These are phyloP conservation scores for Rosa hybrid DNA, from an alignment of 331 rosid species.

Conservation along the genomic window DNA sequence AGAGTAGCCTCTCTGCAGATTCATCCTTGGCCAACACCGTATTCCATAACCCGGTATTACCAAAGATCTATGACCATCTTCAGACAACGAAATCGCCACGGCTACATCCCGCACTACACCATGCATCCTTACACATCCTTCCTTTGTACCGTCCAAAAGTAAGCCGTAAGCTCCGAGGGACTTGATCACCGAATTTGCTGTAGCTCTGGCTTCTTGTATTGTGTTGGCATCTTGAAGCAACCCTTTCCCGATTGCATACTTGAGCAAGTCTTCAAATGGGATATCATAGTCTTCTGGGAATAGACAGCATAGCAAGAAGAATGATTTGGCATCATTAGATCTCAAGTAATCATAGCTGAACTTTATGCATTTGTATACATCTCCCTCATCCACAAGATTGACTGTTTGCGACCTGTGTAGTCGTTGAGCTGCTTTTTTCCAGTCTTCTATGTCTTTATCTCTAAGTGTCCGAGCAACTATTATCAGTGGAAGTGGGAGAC, in stretches of 20 bases:
- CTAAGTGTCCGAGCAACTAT: conserved; percentile 16
- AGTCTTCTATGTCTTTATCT: conserved; percentile 1
- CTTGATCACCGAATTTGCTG: background rate
- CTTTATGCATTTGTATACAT: rapidly evolving
- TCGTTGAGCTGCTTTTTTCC: conserved; percentile 5
- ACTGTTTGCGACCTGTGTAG: background rate
- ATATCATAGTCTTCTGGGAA: conserved; percentile 8
- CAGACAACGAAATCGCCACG: background rate
- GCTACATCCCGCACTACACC: conserved; percentile 22
- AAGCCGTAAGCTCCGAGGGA: conserved; percentile 3
- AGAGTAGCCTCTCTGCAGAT: too few relatives aligned
- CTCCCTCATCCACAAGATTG: background rate
- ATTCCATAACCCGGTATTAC: too few relatives aligned
- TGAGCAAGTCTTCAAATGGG: background rate
- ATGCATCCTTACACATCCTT: conserved; percentile 16
- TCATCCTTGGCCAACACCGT: too few relatives aligned
- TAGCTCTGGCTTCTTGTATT: conserved; percentile 14
- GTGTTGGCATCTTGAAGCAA: background rate
- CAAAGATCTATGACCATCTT: too few relatives aligned
- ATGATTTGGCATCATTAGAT: background rate
- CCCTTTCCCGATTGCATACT: conserved; percentile 10
- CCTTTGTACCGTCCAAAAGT: background rate
- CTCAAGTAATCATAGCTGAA: background rate
- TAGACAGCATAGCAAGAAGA: conserved; percentile 22
- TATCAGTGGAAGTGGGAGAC: background rate